Percentiles rank a stretch among this genome's conserved stretches.
phyloP scores from a whole-genome alignment of 106 monocot species.

The Dendrobium huoshanense region DNA sequence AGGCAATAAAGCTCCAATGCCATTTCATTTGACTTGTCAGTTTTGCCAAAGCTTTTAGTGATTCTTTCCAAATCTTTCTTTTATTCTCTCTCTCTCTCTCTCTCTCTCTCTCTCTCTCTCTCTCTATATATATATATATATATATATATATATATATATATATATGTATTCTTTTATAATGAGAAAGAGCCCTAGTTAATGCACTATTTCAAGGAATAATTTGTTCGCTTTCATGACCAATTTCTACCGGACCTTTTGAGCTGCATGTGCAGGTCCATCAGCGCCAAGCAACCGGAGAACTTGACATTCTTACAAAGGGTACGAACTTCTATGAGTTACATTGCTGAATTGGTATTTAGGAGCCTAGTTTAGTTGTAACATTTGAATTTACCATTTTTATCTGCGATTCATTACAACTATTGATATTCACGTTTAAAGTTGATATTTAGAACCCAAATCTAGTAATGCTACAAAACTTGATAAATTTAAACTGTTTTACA shows the following conservation, averaged over 20 bases:
- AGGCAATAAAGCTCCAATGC: neutral
- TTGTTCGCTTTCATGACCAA: neutral
- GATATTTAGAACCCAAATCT: neutral
- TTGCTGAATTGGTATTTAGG: neutral
- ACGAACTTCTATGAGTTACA: constrained; percentile 3
- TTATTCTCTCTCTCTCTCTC: neutral
- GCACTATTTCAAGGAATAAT: neutral
- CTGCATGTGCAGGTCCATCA: constrained; percentile 17
- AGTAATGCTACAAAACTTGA: neutral
- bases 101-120: neutral
- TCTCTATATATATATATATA: too few relatives aligned
- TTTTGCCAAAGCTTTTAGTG: neutral
- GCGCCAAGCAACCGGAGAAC: constrained; percentile 11
- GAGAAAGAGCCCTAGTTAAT: neutral
- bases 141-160: too few relatives aligned
- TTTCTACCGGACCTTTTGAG: constrained; percentile 2
- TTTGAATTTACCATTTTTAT: neutral
- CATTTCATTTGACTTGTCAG: neutral
- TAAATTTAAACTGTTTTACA: neutral
- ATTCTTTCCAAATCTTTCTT: neutral
- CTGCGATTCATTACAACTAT: neutral
- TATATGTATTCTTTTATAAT: neutral
- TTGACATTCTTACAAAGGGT: constrained; percentile 23
- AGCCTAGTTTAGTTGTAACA: neutral
- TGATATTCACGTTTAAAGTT: neutral